These are phyloP conservation scores for Sanghuangporus baumii DNA, from an alignment of 1,284 basidiomycete genomes.

Conservation along the genomic window DNA sequence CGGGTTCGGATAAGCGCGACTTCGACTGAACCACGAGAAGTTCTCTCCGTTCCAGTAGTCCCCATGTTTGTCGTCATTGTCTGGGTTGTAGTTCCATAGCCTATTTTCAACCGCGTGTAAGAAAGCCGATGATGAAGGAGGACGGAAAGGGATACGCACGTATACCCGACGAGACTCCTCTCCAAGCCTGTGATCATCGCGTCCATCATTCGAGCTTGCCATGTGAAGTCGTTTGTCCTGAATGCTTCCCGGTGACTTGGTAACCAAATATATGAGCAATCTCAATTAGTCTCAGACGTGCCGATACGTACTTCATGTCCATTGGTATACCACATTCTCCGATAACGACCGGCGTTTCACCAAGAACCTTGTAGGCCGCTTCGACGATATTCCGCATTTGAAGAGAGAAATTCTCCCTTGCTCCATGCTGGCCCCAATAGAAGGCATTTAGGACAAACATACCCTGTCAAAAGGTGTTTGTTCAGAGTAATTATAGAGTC, in stretches of 20 bases:
- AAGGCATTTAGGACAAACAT: constrained; percentile 77
- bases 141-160: constrained; percentile 46
- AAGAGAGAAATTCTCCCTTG: constrained; percentile 72
- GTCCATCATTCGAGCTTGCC: constrained; percentile 87
- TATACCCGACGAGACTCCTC: constrained; percentile 68
- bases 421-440: constrained; percentile 82
- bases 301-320: constrained; percentile 73
- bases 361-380: constrained; percentile 59
- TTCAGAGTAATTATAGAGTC: background rate
- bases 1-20: constrained; percentile 35
- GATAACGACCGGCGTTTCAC: constrained; percentile 76
- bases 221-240: constrained; percentile 66
- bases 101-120: constrained; percentile 34
- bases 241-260: constrained; percentile 68
- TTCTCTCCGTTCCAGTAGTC: constrained; percentile 97
- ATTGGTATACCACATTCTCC: constrained; percentile 92
- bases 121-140: background rate
- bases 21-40: constrained; percentile 85
- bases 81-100: constrained; percentile 93
- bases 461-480: constrained; percentile 45
- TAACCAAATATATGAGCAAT: background rate
- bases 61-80: constrained; percentile 73
- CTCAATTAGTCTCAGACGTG: background rate
- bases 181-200: constrained; percentile 79
- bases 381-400: constrained; percentile 81